Conservation (phyloP, 108 stramenopile species). For the Stephanodiscus minutulus region DNA sequence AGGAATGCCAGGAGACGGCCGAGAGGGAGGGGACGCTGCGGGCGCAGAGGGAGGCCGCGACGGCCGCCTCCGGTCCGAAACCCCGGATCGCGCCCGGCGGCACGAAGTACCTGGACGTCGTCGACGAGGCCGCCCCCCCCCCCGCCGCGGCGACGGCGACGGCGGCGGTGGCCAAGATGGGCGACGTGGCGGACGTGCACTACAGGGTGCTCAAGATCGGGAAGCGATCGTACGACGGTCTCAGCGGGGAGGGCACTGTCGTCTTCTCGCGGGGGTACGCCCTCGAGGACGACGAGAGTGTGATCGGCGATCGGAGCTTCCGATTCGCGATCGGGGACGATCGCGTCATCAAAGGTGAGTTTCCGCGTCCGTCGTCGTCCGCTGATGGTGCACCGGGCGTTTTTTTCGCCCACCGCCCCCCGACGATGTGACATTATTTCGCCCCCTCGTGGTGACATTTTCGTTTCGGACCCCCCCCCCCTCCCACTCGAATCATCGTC, state of each 20-base stretch:
- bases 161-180: slow-evolving; percentile 41
- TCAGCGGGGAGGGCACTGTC: slow-evolving; percentile 87
- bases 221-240: slow-evolving; percentile 84
- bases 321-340: slow-evolving; percentile 53
- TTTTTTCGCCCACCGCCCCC: too few species aligned
- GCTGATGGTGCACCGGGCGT: too few species aligned
- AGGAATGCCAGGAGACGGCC: slow-evolving; percentile 85
- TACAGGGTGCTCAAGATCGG: slow-evolving; percentile 86
- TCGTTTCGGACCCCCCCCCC: too few species aligned
- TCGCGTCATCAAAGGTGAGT: slow-evolving; percentile 44
- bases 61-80: slow-evolving; percentile 39
- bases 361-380: too few species aligned
- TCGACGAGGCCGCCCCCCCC: slow-evolving; percentile 7
- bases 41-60: slow-evolving; percentile 42
- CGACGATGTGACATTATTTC: too few species aligned
- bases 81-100: slow-evolving; percentile 52
- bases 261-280: slow-evolving; percentile 60
- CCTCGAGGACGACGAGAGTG: slow-evolving; percentile 84
- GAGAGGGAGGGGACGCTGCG: slow-evolving; percentile 40
- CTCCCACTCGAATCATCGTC: background rate
- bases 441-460: too few species aligned
- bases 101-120: slow-evolving; percentile 61
- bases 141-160: background rate
- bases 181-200: slow-evolving; percentile 62
- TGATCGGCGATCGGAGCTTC: slow-evolving; percentile 65